Base-by-base conservation (phyloP, 495 filamentous ascomycete genomes). In the Lichina pygmaea region DNA sequence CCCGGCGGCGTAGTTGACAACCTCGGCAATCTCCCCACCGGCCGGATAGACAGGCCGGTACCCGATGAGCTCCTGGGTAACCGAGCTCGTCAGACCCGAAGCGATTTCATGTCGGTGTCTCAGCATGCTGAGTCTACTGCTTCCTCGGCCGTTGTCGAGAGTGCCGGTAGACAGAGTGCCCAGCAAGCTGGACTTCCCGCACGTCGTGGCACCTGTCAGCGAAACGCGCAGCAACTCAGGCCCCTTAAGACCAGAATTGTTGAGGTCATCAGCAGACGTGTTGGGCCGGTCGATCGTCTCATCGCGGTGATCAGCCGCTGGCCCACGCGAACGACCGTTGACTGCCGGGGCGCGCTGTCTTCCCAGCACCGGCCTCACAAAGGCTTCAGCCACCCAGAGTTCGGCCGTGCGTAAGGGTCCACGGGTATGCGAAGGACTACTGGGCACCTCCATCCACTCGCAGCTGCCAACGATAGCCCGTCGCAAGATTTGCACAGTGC, bases 101-200 rank as follows among this genome's bases (percentile, higher is more conserved):
- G 66, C 75, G 33, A 95, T 79, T 52, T 97, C 89, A 53, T 97
- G 89, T n/a, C 80, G 71, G 58, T 97, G 89, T 52, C 85, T 93
- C 42, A 95, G 64, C 7, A 95, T 61, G 50, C 79, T 83, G 36
- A 93, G 66, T 49, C 89, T 66, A 53, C 81, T 86, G 53, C 81
- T 85, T 0, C 89, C 89, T 45, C 85, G 67, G 5, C 86, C 89
- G 60, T 97, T 93, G 54, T 97, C 89, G 9, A 92, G 63, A 8
- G 78, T 76, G 3, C 81, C 82, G 5, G 81, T 89, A 0, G 83
- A 85, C 43, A 97, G 61, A 3, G 81, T 86, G 0, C 91, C 89
- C 12, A 97, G 55, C 24, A 97, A 64, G 11, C 81, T 91, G 0
- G 86, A 91, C 57, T 97, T 97, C 8, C 89, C 89, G 12, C 82